Percentiles rank a stretch among this genome's conserved stretches.
Conservation (phyloP, 169 alveolate genomes). For the Cryptosporidium meleagridis region DNA sequence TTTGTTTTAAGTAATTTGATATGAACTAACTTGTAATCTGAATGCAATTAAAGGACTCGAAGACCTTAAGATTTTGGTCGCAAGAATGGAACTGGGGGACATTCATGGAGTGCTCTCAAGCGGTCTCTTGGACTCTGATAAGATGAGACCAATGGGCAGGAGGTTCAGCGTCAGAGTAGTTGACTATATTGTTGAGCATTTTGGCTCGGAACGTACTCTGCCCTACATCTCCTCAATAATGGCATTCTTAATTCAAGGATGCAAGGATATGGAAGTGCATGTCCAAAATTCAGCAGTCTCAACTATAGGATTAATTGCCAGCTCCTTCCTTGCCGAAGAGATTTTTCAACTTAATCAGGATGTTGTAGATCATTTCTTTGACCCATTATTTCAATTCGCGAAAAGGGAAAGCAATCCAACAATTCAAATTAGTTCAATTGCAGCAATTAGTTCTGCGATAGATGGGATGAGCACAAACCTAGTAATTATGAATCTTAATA, state of each 20-base stretch:
- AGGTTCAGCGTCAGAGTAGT: conserved; percentile 60
- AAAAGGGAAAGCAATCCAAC: conserved; percentile 45
- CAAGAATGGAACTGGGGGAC: conserved; percentile 44
- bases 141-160: conserved; percentile 74
- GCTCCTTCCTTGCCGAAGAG: conserved; percentile 24
- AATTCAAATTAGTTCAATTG: conserved; percentile 43
- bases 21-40: background rate
- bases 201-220: conserved; percentile 35
- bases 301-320: conserved; percentile 35
- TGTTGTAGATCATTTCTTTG: conserved; percentile 46
- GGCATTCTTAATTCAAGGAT: conserved; percentile 39
- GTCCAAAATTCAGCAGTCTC: conserved; percentile 71
- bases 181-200: conserved; percentile 60
- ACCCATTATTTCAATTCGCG: conserved; percentile 51
- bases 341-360: conserved; percentile 59
- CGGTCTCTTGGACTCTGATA: conserved; percentile 57
- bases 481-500: conserved; percentile 40
- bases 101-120: conserved; percentile 67
- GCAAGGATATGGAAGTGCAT: conserved; percentile 60
- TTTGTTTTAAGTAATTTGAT: background rate
- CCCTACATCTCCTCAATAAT: conserved; percentile 28
- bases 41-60: conserved; percentile 20
- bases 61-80: conserved; percentile 38
- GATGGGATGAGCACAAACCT: conserved; percentile 66
- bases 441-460: conserved; percentile 69